Conservation (phyloP, 352 stramenopile genomes). For the Pilasporangium apinafurcum region DNA sequence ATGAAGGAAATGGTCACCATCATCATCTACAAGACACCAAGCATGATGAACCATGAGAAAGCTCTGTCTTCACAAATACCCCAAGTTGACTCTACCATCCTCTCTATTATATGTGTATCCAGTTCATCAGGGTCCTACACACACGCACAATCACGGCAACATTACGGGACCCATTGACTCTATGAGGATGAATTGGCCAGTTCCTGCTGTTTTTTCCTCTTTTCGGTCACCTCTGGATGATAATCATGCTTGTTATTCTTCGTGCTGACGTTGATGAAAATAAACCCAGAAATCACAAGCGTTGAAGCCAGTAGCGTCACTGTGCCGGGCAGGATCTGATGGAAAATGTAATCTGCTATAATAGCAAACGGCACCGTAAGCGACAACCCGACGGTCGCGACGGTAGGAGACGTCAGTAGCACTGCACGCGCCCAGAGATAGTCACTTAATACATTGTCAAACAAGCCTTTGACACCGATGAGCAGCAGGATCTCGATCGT, state of each 20-base stretch:
- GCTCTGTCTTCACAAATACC: too few species aligned
- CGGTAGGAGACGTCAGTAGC: slow-evolving; percentile 93
- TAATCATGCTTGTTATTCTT: slow-evolving; percentile 63
- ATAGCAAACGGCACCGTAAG: slow-evolving; percentile 97
- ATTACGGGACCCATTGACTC: too few species aligned
- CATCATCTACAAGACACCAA: too few species aligned
- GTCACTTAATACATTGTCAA: slow-evolving; percentile 95
- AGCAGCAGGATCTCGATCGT: slow-evolving; percentile 79
- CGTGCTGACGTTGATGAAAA: slow-evolving; percentile 44
- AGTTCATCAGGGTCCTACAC: too few species aligned
- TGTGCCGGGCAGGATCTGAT: slow-evolving; percentile 36
- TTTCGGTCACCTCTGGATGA: slow-evolving; percentile 24
- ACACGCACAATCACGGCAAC: too few species aligned
- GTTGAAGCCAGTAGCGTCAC: slow-evolving; percentile 54
- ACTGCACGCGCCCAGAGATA: slow-evolving; percentile 95
- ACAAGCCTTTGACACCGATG: slow-evolving; percentile 86
- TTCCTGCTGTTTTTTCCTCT: slow-evolving; percentile 10
- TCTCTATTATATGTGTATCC: too few species aligned
- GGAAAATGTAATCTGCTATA: slow-evolving; percentile 79
- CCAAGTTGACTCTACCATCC: too few species aligned
- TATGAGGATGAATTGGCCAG: too few species aligned
- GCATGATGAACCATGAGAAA: too few species aligned
- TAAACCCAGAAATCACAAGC: slow-evolving; percentile 71
- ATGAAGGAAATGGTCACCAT: too few species aligned
- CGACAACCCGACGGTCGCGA: slow-evolving; percentile 94